Base-by-base conservation (phyloP, 306 rosid species). In the Hippophae rhamnoides region DNA sequence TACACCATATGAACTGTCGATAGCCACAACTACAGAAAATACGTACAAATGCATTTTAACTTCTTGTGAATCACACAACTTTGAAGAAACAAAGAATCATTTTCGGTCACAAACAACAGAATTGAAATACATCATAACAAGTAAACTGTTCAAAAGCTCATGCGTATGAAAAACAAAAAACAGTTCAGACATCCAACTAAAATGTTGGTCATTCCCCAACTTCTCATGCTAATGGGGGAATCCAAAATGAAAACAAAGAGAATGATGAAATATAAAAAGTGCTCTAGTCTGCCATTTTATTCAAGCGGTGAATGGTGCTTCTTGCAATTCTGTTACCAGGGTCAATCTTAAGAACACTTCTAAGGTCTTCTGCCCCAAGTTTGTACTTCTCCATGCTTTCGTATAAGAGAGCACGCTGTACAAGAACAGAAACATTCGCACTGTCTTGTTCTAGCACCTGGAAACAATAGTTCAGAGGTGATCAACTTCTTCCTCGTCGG, bases 321-420 rank as follows among this genome's bases (percentile, higher is more conserved):
- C 88, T 84, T 58, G 99, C 99, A 74, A 92, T 58, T 75, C 90
- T 80, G 78, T 92, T 92, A 47, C 81, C 62, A 13, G 99, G 90
- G 75, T 92, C 99, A 66, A 88, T 61, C 94, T 79, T 92, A 78
- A 92, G 72, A 76, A 86, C 99, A 54, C 73, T 74, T 75, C 94
- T 85, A 65, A 92, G 79, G 55, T 92, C 99, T 77, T 92, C 95
- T 9, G 99, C 90, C 61, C 99, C 99, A 52, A 88, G 95, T 78
- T 40, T 92, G 85, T 92, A 92, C 78, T 88, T 92, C 69, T 92
- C 99, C 97, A 92, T 92, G 71, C 99, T 88, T 70, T 92, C 99
- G 13, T 88, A 92, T 57, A 92, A 72, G 57, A 88, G 99, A 3
- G 97, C 99, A 51, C 99, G 95, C 74, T 92, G 99, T 49, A 92